Evolutionary conservation across 2,329 filamentous ascomycete genomes (phyloP), one percentile per base, ranked within the genome.

Genomic region (Ophiosphaerella narmari): DNA sequence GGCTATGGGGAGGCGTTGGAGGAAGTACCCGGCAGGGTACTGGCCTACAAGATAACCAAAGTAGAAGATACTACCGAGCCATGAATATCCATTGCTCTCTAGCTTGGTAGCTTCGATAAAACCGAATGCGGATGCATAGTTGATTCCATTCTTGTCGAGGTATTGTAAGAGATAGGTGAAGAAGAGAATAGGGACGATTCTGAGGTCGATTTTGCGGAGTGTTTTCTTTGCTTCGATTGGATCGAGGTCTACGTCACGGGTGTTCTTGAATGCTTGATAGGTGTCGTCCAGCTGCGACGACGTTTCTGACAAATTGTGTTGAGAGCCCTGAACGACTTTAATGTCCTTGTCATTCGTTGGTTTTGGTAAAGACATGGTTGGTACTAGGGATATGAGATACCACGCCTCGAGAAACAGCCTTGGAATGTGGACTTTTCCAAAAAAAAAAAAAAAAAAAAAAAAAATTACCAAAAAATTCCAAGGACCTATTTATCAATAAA

Each of bases 51-150:
- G 69, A 52, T 80, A 79, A 12, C 78, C 77, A 54, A 81, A 78
- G 58, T 80, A 81, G 58, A 80, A 80, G 7, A 80, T 79, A 2
- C 72, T 75, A 54, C 53, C 55, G 8, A 81, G 71, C 81, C 80
- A 83, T 11, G 76, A 77, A 57, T 82, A 84, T 26, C 51, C 51
- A 44, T 54, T 54, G 16, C 43, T 44, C 8, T 46, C 51, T 7
- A 84, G 69, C 45, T 81, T 66, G 0, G 78, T 80, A 1, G 75
- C 78, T 31, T 77, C 63, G 37, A 78, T 66, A 11, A 82, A 63
- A 0, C 79, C 79, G 56, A 78, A 82, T 0, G 76, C 76, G 48
- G 75, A 77, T 7, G 79, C 78, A 62, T 81, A 82, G 57, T 79
- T 80, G 65, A 80, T 75, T 0, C 74, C 73, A 60, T 79, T 79